A percentile compares a stretch with the other conserved stretches of the same genome.
Conservation (phyloP, 2,329 filamentous ascomycete species). For the Neonectria sp. region DNA sequence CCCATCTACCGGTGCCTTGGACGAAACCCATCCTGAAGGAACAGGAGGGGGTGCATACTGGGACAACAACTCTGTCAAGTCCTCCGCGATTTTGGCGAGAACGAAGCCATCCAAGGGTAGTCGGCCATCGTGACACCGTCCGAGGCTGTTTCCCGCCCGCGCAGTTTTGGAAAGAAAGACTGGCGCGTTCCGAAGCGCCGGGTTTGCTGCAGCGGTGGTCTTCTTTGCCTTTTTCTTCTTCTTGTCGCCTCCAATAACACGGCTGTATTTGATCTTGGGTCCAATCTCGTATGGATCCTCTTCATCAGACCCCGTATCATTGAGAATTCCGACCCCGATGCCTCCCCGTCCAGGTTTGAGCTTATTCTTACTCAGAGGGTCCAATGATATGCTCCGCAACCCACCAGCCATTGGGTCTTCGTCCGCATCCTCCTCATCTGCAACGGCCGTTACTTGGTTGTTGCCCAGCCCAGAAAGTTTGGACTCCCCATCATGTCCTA, state of each 20-base stretch:
- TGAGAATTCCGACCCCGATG: slow-evolving; percentile 90
- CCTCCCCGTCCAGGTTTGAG: slow-evolving; percentile 69
- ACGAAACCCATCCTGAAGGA: slow-evolving; percentile 81
- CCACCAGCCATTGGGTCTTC: slow-evolving; percentile 52
- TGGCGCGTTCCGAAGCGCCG: slow-evolving; percentile 75
- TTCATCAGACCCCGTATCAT: slow-evolving; percentile 94
- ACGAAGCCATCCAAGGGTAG: slow-evolving; percentile 86
- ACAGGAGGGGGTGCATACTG: slow-evolving; percentile 76
- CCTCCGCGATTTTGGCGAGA: slow-evolving; percentile 70
- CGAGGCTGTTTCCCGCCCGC: slow-evolving; percentile 48
- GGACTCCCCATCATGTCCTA: slow-evolving; percentile 76
- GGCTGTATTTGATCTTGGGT: slow-evolving; percentile 90
- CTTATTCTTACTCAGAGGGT: slow-evolving; percentile 64
- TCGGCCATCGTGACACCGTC: slow-evolving; percentile 87
- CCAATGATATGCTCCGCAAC: slow-evolving; percentile 33
- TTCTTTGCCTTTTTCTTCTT: slow-evolving; percentile 80
- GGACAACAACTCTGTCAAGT: slow-evolving; percentile 49
- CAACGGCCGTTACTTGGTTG: slow-evolving; percentile 38
- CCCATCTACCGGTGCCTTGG: slow-evolving; percentile 56
- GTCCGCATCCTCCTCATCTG: slow-evolving; percentile 61
- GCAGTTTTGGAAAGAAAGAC: slow-evolving; percentile 78
- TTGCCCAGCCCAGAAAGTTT: slow-evolving; percentile 61
- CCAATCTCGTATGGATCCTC: slow-evolving; percentile 96
- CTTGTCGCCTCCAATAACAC: slow-evolving; percentile 85
- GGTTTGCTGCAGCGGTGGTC: slow-evolving; percentile 69